These are phyloP conservation scores for Platanus orientalis DNA, from an alignment of 164 flowering plant species.

Conservation along the genomic window DNA sequence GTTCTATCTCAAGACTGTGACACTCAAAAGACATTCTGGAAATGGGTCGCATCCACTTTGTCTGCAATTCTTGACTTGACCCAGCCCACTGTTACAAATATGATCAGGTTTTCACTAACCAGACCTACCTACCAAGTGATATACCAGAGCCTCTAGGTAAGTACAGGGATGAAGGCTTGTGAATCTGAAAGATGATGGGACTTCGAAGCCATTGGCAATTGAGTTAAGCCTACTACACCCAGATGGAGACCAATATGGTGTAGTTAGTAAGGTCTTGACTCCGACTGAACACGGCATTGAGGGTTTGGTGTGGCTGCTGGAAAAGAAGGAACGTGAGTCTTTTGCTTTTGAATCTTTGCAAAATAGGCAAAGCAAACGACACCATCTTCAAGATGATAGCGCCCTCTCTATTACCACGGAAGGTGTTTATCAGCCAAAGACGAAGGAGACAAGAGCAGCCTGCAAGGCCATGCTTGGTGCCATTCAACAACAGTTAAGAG, in stretches of 20 bases:
- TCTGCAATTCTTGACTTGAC: slow-evolving; percentile 67
- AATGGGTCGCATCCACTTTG: slow-evolving; percentile 42
- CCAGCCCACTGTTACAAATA: slow-evolving; percentile 36
- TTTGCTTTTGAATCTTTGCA: slow-evolving; percentile 30
- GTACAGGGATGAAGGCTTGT: too few relatives aligned
- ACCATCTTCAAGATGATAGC: slow-evolving; percentile 67
- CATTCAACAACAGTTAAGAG: slow-evolving; percentile 88
- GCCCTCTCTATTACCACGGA: slow-evolving; percentile 70
- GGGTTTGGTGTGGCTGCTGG: slow-evolving; percentile 76
- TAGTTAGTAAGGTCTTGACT: slow-evolving; percentile 57
- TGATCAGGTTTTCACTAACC: slow-evolving; percentile 38
- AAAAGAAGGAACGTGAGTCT: slow-evolving; percentile 75
- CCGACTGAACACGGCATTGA: slow-evolving; percentile 56
- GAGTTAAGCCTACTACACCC: slow-evolving; percentile 87
- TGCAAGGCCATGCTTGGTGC: slow-evolving; percentile 86
- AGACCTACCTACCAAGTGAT: too few relatives aligned
- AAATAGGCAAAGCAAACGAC: slow-evolving; percentile 45
- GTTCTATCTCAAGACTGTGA: slow-evolving; percentile 42
- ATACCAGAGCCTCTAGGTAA: too few relatives aligned
- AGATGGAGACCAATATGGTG: slow-evolving; percentile 63
- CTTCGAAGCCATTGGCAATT: slow-evolving; percentile 77
- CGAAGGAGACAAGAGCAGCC: slow-evolving; percentile 88
- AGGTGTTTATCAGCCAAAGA: slow-evolving; percentile 89
- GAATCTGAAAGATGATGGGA: slow-evolving; percentile 50
- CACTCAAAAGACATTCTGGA: slow-evolving; percentile 51